phyloP scores from a whole-genome alignment of 169 alveolate genomes.

The Eimeria sp. region DNA sequence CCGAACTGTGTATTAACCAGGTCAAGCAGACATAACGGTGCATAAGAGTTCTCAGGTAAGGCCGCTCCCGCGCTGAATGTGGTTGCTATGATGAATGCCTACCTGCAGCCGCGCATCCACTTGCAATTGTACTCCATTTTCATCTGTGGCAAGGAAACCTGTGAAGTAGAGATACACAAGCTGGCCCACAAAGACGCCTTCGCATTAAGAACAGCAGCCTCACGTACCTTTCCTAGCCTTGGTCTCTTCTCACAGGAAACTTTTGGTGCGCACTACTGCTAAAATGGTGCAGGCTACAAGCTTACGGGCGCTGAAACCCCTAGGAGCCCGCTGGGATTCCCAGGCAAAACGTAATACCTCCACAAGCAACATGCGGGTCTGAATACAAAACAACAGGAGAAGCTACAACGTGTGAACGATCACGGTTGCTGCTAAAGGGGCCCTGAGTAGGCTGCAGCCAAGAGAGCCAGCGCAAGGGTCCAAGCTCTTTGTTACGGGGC shows the following conservation, averaged over 20 bases:
- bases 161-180: neutral
- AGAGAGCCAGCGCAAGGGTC: neutral
- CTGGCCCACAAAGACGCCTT: neutral
- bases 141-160: neutral
- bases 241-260: neutral
- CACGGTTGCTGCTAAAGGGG: neutral
- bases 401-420: neutral
- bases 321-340: neutral
- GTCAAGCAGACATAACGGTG: neutral
- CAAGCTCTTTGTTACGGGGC: neutral
- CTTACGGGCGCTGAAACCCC: conserved; percentile 22
- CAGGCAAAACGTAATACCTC: neutral
- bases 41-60: neutral
- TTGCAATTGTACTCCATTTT: neutral
- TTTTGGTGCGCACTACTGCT: neutral
- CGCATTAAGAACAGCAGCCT: neutral
- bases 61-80: neutral
- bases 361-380: neutral
- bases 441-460: neutral
- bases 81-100: neutral
- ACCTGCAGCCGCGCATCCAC: conserved; percentile 9
- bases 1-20: too few species aligned
- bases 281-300: neutral
- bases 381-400: neutral
- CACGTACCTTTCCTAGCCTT: neutral